Evolutionary conservation across 2,329 filamentous ascomycete species (phyloP).

Genomic region (Paraconiothyrium sp.): DNA sequence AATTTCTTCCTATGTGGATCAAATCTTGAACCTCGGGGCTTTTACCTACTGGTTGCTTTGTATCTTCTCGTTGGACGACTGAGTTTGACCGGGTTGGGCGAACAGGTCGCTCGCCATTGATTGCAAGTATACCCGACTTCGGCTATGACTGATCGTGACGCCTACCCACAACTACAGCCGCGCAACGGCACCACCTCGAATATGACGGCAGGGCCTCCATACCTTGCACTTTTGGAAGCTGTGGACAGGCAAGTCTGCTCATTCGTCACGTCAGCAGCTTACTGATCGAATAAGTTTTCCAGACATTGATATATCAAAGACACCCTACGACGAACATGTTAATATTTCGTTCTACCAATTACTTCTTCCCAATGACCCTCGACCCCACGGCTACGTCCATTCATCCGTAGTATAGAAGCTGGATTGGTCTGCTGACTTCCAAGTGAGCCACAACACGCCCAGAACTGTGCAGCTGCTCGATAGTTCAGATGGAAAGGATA

Average conservation of each 20-base stretch:
- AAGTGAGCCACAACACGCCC: slow-evolving; percentile 64
- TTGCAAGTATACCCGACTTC: slow-evolving; percentile 1
- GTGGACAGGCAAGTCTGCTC: slow-evolving; percentile 11
- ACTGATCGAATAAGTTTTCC: slow-evolving; percentile 14
- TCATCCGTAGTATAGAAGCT: slow-evolving; percentile 66
- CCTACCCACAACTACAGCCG: not conserved
- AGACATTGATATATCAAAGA: slow-evolving; percentile 15
- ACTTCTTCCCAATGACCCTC: slow-evolving; percentile 71
- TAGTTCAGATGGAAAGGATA: slow-evolving; percentile 11
- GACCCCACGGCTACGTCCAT: slow-evolving; percentile 65
- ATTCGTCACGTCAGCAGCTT: not conserved
- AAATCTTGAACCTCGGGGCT: not conserved
- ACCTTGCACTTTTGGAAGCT: slow-evolving; percentile 14
- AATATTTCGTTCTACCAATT: slow-evolving; percentile 64
- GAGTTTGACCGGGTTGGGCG: not conserved
- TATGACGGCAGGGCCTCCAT: not conserved
- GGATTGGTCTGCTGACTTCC: slow-evolving; percentile 65
- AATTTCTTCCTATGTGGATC: too few species aligned
- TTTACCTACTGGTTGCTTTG: not conserved
- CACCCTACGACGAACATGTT: slow-evolving; percentile 8
- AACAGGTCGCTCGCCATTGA: not conserved
- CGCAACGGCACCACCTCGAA: not conserved
- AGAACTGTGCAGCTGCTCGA: slow-evolving; percentile 69
- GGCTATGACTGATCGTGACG: not conserved
- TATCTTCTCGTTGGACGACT: not conserved